phyloP scores from a whole-genome alignment of 352 stramenopile species.

The Phytophthora macrochlamydospora region DNA sequence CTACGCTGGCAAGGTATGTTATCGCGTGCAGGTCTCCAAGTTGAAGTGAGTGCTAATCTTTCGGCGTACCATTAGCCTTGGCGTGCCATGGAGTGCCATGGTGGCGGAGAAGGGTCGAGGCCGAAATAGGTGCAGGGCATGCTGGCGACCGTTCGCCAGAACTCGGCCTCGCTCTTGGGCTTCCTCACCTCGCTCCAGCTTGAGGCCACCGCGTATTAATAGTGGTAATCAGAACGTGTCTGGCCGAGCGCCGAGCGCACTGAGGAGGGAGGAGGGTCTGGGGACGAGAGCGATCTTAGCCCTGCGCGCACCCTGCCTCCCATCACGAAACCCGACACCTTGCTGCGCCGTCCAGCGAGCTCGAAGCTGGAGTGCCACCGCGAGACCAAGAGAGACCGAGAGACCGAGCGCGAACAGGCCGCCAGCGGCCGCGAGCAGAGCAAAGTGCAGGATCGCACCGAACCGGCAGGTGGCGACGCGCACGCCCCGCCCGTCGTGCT shows the following conservation, averaged over 20 bases:
- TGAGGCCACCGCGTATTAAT: conserved; percentile 31
- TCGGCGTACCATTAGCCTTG: too few species aligned
- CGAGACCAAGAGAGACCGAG: conserved; percentile 8
- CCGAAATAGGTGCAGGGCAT: neutral
- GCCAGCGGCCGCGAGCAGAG: neutral
- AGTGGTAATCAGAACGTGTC: conserved; percentile 37
- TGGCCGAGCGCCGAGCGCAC: conserved; percentile 9
- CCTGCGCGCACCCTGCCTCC: conserved; percentile 21
- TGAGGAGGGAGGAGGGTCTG: conserved; percentile 21
- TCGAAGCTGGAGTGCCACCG: conserved; percentile 10
- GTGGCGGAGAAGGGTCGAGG: too few species aligned
- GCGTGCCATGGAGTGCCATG: too few species aligned
- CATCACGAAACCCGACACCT: conserved; percentile 20
- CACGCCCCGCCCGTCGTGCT: conserved; percentile 16
- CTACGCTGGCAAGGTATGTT: neutral
- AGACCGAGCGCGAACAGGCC: conserved; percentile 5
- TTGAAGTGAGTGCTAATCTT: neutral
- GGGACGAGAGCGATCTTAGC: conserved; percentile 32
- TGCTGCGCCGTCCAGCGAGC: conserved; percentile 2
- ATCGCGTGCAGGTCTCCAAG: neutral
- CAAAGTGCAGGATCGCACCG: conserved; percentile 25
- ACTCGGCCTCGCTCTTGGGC: neutral
- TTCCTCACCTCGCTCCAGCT: conserved; percentile 11
- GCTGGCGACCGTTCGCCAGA: conserved; percentile 1
- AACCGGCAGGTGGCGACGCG: conserved; percentile 29